phyloP scores from a whole-genome alignment of 2,329 filamentous ascomycete genomes.

The Fusarium musae region DNA sequence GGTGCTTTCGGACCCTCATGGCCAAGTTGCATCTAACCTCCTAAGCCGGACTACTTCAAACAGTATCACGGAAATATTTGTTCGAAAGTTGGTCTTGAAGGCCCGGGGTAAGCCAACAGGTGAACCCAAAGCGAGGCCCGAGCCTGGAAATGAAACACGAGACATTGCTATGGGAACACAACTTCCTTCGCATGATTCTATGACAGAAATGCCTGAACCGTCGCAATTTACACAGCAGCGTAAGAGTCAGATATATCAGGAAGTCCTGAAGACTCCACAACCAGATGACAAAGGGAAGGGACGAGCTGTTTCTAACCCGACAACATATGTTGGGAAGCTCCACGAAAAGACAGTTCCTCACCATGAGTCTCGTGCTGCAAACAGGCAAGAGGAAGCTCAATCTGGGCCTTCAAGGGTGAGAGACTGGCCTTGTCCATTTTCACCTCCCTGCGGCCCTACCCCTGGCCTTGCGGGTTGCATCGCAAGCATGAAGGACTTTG shows the following conservation, averaged over 20 bases:
- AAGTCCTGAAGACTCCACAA: neutral
- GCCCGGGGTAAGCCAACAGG: neutral
- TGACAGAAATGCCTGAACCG: too few species aligned
- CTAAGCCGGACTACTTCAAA: neutral
- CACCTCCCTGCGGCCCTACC: too few species aligned
- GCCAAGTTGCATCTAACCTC: too few species aligned
- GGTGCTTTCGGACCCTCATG: neutral
- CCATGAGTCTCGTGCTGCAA: too few species aligned
- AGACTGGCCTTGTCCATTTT: neutral
- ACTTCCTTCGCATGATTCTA: fast-evolving
- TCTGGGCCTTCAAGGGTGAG: neutral
- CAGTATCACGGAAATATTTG: neutral
- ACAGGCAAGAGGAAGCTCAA: neutral
- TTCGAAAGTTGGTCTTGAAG: neutral
- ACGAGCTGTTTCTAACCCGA: neutral
- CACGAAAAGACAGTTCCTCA: too few species aligned
- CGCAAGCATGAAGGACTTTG: neutral
- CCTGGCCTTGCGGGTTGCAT: too few species aligned
- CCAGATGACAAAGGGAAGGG: neutral
- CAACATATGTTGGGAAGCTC: too few species aligned
- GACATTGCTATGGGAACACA: too few species aligned
- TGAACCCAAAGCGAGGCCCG: neutral
- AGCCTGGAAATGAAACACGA: too few species aligned
- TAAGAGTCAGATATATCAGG: neutral
- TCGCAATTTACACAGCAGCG: fast-evolving